Conservation (phyloP, 83 land plant species). For the Picea abies region DNA sequence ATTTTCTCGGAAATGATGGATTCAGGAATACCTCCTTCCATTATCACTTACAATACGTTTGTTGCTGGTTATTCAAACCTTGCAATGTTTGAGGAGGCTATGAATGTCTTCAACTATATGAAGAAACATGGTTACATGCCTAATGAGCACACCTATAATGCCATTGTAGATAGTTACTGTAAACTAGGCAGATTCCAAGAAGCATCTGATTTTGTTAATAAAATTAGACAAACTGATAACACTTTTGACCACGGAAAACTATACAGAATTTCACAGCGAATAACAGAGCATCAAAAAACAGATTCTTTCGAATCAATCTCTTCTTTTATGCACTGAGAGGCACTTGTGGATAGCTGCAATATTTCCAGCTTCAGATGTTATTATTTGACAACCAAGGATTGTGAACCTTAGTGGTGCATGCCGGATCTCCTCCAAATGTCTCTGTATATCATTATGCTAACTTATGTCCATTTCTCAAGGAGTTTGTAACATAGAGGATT, state of each 20-base stretch:
- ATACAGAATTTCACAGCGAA: slow-evolving; percentile 24
- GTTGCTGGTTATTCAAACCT: slow-evolving; percentile 57
- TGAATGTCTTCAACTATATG: slow-evolving; percentile 79
- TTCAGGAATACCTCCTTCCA: slow-evolving; percentile 75
- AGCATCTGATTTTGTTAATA: slow-evolving; percentile 53
- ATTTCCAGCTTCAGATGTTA: neutral
- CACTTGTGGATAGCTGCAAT: neutral
- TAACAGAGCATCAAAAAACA: slow-evolving; percentile 25
- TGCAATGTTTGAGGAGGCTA: slow-evolving; percentile 73
- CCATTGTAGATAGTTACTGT: slow-evolving; percentile 73
- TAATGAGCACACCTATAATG: slow-evolving; percentile 70
- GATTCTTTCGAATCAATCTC: neutral
- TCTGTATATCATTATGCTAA: too few species aligned
- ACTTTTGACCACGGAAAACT: slow-evolving; percentile 25
- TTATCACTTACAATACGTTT: slow-evolving; percentile 81
- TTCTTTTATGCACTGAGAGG: neutral
- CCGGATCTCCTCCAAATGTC: neutral
- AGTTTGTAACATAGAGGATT: neutral
- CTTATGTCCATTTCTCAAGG: neutral
- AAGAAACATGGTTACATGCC: slow-evolving; percentile 75
- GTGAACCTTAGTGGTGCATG: neutral
- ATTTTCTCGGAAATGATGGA: slow-evolving; percentile 67
- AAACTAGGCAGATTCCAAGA: slow-evolving; percentile 56
- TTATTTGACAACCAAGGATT: neutral
- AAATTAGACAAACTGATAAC: slow-evolving; percentile 35